Evolutionary conservation across 306 rosid species (phyloP).

Genomic region (Pyrus betulifolia): DNA sequence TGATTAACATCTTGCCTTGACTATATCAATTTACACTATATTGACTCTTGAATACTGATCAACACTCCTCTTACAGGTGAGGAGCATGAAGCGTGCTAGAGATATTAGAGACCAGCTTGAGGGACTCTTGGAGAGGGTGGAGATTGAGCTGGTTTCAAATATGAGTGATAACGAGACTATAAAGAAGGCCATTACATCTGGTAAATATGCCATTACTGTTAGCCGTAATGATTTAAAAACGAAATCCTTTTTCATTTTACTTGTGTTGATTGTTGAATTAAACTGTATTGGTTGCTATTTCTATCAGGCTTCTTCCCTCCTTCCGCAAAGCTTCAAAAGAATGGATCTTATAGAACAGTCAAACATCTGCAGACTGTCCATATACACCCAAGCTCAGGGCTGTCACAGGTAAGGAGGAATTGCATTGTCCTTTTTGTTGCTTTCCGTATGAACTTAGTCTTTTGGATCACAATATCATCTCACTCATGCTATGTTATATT

Average conservation of each 20-base stretch:
- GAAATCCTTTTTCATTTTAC: neutral
- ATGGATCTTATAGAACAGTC: slow-evolving; percentile 71
- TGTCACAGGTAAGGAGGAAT: slow-evolving; percentile 51
- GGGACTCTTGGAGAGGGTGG: slow-evolving; percentile 89
- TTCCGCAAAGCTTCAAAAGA: slow-evolving; percentile 69
- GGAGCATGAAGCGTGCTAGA: slow-evolving; percentile 97
- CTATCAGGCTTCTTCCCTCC: slow-evolving; percentile 79
- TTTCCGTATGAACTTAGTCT: neutral
- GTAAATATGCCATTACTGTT: slow-evolving; percentile 21
- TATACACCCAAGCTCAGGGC: slow-evolving; percentile 93
- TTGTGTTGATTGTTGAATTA: slow-evolving; percentile 9
- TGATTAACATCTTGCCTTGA: neutral
- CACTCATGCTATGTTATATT: slow-evolving; percentile 5
- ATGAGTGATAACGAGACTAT: slow-evolving; percentile 55
- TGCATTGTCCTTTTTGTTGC: neutral
- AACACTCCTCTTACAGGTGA: slow-evolving; percentile 42
- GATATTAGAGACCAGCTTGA: slow-evolving; percentile 93
- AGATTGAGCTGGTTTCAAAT: slow-evolving; percentile 68
- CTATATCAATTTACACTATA: neutral
- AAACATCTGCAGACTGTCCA: slow-evolving; percentile 82
- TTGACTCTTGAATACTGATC: neutral
- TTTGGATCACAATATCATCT: neutral
- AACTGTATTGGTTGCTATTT: neutral
- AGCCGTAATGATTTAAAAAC: neutral
- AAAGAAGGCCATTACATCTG: slow-evolving; percentile 85